Base-by-base conservation (phyloP, 176 grass and related monocot species). In the Rhynchospora pubera region DNA sequence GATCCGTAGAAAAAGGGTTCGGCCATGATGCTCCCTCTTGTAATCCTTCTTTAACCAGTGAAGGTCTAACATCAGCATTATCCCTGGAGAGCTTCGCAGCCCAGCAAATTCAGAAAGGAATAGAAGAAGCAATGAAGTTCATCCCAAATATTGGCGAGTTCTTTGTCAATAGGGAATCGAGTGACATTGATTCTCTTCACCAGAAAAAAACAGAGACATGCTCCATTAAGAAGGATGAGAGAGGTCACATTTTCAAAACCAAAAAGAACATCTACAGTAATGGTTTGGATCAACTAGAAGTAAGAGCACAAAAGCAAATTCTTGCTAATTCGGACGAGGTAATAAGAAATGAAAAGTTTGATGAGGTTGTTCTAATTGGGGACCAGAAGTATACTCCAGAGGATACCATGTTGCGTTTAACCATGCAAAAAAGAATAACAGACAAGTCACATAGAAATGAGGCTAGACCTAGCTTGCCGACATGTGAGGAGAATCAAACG, bases 81-180 rank as follows among this genome's bases (percentile, higher is more conserved):
- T 13, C 65, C n/a, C 22, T 82, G 3, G 65, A 39, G 68, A 69
- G 45, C 39, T 48, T 59, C 32, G 62, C 75, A 24, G 75, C 76
- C 15, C 60, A 82, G 62, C 86, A 93, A 44, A 79, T 79, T 65
- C 85, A 63, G 79, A 90, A 85, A 67, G 86, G 70, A 66, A 63
- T 18, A 1, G 77, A 90, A 52, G 91, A 84, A 44, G 88, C 77
- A 79, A 77, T 43, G 24, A 73, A 81, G 71, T 83, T 80, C 67
- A 44, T 86, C 55, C 88, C 88, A 7, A 83, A 59, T 44, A 81
- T 83, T 14, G 78, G 86, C 45, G 87, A 92, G 63, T 58, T 92
- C 69, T 55, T 82, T 42, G 84, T 86, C 9, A 21, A 82, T 76
- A 47, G 80, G 57, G 86, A 86, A 2, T 6, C 7, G 1, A 39